Percentiles rank a stretch among this genome's conserved stretches.
Conservation (phyloP, 108 stramenopile species). For the Licmophora abbreviata region DNA sequence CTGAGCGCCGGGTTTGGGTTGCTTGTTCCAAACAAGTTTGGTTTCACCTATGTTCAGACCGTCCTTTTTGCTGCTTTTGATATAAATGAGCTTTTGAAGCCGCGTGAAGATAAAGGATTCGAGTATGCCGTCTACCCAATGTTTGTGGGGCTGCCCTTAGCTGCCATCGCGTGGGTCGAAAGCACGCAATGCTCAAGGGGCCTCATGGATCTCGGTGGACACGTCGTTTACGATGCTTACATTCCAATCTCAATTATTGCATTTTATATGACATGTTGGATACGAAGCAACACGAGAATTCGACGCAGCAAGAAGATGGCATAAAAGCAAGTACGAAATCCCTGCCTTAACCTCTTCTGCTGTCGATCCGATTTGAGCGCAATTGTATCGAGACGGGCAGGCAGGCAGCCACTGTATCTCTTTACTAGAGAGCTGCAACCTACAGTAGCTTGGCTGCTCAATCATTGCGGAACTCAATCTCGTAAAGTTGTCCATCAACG, state of each 20-base stretch:
- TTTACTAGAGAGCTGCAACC: too few species aligned
- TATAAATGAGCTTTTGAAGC: conserved; percentile 14
- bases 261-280: background rate
- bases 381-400: too few species aligned
- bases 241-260: background rate
- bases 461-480: too few species aligned
- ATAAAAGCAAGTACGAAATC: too few species aligned
- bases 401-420: too few species aligned
- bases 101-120: conserved; percentile 13
- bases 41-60: conserved; percentile 20
- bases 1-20: background rate
- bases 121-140: conserved; percentile 11
- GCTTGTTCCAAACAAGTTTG: conserved; percentile 3
- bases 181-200: conserved; percentile 17
- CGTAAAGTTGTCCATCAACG: too few species aligned
- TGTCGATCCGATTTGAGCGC: too few species aligned
- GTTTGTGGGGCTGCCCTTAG: conserved; percentile 13
- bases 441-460: too few species aligned
- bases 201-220: conserved; percentile 14
- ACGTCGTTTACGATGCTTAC: conserved; percentile 18
- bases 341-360: too few species aligned
- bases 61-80: conserved; percentile 11
- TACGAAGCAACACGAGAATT: too few species aligned
- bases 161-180: conserved; percentile 19
- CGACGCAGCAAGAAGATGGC: too few species aligned